phyloP scores from a whole-genome alignment of 163 green algal genomes.

The Botryococcus braunii region DNA sequence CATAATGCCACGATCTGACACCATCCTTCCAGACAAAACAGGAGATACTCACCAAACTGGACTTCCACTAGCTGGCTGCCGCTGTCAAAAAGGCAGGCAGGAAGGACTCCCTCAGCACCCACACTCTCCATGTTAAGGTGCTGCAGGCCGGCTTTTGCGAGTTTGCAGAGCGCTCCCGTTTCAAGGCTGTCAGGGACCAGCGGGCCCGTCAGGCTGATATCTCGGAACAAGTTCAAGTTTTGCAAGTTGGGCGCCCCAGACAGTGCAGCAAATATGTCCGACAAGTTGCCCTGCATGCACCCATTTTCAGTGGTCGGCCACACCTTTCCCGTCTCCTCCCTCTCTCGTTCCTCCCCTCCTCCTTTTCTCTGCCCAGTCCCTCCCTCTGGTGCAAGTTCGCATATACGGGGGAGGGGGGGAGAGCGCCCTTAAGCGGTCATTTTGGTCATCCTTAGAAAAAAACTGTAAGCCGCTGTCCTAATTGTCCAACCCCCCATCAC shows the following conservation, averaged over 20 bases:
- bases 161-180: conserved; percentile 2
- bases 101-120: conserved; percentile 1
- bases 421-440: too few species aligned
- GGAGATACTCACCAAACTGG: conserved; percentile 9
- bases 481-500: too few species aligned
- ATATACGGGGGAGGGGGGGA: too few species aligned
- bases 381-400: too few species aligned
- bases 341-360: too few species aligned
- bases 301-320: too few species aligned
- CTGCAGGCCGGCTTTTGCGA: background rate
- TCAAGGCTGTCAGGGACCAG: background rate
- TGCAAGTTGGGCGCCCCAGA: background rate
- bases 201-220: conserved; percentile 4
- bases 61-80: conserved; percentile 7
- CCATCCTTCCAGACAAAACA: too few species aligned
- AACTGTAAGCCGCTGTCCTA: too few species aligned
- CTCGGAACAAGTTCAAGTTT: conserved; percentile 6
- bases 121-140: conserved; percentile 1
- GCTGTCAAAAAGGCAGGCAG: conserved; percentile 3
- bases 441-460: too few species aligned
- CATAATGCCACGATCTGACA: too few species aligned
- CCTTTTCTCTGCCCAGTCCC: too few species aligned
- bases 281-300: background rate
- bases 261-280: conserved; percentile 9
- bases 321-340: too few species aligned